Conservation (phyloP, 257 asterid genomes). For the Haberlea rhodopensis region DNA sequence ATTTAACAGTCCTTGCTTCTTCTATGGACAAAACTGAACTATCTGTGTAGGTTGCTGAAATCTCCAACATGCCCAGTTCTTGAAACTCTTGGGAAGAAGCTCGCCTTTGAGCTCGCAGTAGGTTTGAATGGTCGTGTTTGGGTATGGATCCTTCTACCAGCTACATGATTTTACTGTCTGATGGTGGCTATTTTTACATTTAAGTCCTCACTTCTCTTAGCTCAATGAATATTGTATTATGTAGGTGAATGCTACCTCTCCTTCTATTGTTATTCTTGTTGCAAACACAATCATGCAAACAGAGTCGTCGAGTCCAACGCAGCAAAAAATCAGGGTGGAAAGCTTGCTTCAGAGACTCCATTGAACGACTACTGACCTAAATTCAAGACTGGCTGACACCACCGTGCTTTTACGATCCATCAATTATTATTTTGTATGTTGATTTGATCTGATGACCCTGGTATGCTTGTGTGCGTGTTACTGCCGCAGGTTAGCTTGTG, state of each 20-base stretch:
- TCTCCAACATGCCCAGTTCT: slow-evolving; percentile 85
- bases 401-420: slow-evolving; percentile 1
- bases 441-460: too few species aligned
- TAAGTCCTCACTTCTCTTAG: slow-evolving; percentile 12
- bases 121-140: slow-evolving; percentile 95
- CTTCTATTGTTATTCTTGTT: slow-evolving; percentile 61
- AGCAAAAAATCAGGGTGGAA: slow-evolving; percentile 83
- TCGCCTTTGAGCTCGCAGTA: slow-evolving; percentile 90
- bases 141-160: slow-evolving; percentile 46
- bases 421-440: too few species aligned
- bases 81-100: slow-evolving; percentile 86
- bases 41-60: slow-evolving; percentile 59
- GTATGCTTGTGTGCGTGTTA: too few species aligned
- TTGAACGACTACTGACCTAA: slow-evolving; percentile 26
- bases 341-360: slow-evolving; percentile 64
- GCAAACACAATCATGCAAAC: slow-evolving; percentile 81
- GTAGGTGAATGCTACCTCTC: slow-evolving; percentile 77
- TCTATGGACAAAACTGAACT: slow-evolving; percentile 1
- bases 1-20: neutral
- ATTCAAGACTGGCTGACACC: neutral
- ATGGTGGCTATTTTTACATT: neutral
- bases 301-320: slow-evolving; percentile 71
- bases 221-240: neutral
- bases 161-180: slow-evolving; percentile 6
- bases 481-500: too few species aligned